Evolutionary conservation across 768 basidiomycete species (phyloP), one percentile per base, ranked within the genome.

Genomic region (Boletales sp.): DNA sequence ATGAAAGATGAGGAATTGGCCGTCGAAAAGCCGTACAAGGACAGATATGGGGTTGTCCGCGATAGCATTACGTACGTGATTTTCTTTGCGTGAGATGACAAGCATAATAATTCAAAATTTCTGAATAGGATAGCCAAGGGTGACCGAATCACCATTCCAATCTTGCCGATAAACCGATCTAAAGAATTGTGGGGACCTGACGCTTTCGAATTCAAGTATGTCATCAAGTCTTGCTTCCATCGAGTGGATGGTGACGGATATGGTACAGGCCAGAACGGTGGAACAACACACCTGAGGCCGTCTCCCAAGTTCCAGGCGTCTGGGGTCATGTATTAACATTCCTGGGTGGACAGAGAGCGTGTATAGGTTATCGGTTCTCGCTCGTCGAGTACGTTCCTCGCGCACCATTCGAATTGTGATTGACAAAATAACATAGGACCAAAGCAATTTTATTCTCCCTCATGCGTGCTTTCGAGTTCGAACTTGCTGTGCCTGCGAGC

Each of bases 291-390:
- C 82, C 83, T 0, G 73, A 76, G 11, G 70, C 68, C 0, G 74
- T 70, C 2, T 58, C 61, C 1, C 48, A 62, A 0, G 69, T 86
- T 27, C 86, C 85, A 13, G 81, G 84, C 2, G 74, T 86, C 0
- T 85, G 78, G 77, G 73, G 78, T 5, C 75, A 83, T 56, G 62
- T 80, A 45, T 59, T 86, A 32, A 74, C 79, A 0, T 88, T 88
- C 73, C 59, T 84, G 3, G 82, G 81, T 21, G 86, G 86, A 2
- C 79, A 81, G 15, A 73, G 76, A 29, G 75, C 83, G 8, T 88
- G 85, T 55, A 86, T 87, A 35, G 84, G 84, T 1, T 87, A 81
- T 60, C 76, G 80, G 10, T 86, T 87, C 59, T 73, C 85, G 21
- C 62, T 86, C 18, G 66, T 78, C 17, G 82, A 83, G 79, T 82